These are phyloP conservation scores for Xylaria sp. DNA, from an alignment of 2,329 filamentous ascomycete species.

Conservation along the genomic window DNA sequence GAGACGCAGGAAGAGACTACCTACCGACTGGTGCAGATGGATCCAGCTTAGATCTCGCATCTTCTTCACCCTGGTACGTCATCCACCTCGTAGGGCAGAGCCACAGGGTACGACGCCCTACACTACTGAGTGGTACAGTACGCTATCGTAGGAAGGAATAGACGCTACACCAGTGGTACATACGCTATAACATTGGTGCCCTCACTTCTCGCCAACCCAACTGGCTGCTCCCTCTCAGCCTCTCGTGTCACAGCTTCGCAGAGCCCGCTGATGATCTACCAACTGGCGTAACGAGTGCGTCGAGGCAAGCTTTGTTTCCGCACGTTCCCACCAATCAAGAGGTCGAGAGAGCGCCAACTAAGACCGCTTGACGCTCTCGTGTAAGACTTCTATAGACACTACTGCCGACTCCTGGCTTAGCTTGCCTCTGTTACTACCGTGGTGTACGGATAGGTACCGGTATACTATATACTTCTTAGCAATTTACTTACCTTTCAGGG, in stretches of 20 bases:
- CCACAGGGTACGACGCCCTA: background rate
- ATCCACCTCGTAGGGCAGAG: slow-evolving; percentile 14
- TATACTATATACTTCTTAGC: background rate
- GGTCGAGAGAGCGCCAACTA: background rate
- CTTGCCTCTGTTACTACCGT: background rate
- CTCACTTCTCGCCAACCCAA: background rate
- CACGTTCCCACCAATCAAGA: slow-evolving; percentile 22
- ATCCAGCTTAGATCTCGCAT: slow-evolving; percentile 32
- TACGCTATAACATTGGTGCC: slow-evolving; percentile 10
- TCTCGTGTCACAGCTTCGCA: slow-evolving; percentile 32
- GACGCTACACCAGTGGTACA: slow-evolving; percentile 1
- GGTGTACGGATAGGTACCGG: background rate
- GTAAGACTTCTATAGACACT: no score
- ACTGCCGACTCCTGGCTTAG: background rate
- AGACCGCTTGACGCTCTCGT: slow-evolving; percentile 6
- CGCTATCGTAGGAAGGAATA: slow-evolving; percentile 2
- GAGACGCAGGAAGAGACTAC: slow-evolving; percentile 7
- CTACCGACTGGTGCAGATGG: slow-evolving; percentile 3
- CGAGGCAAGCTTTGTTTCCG: slow-evolving; percentile 28
- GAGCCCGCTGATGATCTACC: slow-evolving; percentile 29
- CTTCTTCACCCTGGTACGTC: slow-evolving; percentile 14
- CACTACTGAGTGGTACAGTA: background rate
- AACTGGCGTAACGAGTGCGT: slow-evolving; percentile 28
- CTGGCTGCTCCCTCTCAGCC: slow-evolving; percentile 17
- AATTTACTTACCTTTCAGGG: background rate